Evolutionary conservation across 2,329 filamentous ascomycete genomes (phyloP), one percentile per base, ranked within the genome.

Genomic region (Waltergamsia citrina): DNA sequence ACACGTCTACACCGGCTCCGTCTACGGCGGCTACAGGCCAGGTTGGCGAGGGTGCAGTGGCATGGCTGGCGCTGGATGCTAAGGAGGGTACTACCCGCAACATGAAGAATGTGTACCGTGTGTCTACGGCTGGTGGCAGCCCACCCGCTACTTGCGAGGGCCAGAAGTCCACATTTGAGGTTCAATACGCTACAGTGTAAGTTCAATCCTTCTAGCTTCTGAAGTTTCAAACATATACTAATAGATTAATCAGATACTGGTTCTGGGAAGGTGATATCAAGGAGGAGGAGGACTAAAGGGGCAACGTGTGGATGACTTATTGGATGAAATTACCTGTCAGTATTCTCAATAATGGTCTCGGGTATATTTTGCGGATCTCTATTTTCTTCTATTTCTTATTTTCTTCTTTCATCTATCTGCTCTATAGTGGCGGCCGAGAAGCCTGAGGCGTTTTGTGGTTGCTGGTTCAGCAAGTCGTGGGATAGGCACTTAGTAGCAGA

Each of bases 151-250:
- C 77, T 0, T 96, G 90, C 53, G 54, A 71, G 22, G 82, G 76
- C 9, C 67, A 76, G 65, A 54, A 66, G 0, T 64, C 68, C 9
- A 50, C 58, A 1, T 88, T 95, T 44, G 63, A 79, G 41, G 74
- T 94, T 11, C 67, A 88, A 50, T 95, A 96, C 59, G 69, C 84
- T 21, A 78, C 88, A 27, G 74, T 88, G 70, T 95, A 85, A 72
- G 80, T 81, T 69, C 32, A 33, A 14, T 21, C 17, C 11, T 20
- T 24, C 4, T 4, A 30, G 6, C 20, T 20, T 12, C 6, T 10
- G 9, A 10, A 16, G 8, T 10, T 8, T 19, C 18, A 32, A n/a
- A 18, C 16, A 25, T 19, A 9, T 20, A 14, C 34, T 36, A 31
- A 36, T 23, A 27, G 25, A 4, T 14, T 9, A 12, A 19, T 5